Evolutionary conservation across 257 asterid species (phyloP), one percentile per base, ranked within the genome.

Genomic region (Penstemon newberryi): DNA sequence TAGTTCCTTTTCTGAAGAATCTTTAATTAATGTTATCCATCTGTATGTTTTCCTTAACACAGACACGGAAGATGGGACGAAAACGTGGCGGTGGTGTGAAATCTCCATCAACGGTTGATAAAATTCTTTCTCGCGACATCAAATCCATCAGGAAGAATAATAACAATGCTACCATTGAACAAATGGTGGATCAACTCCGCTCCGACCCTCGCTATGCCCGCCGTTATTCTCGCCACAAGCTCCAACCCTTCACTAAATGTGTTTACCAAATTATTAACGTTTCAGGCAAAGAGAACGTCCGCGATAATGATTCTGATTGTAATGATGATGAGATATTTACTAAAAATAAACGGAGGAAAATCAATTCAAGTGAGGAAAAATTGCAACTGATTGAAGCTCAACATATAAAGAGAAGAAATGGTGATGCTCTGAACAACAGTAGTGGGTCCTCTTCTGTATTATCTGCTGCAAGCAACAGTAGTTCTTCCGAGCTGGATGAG

Each of bases 121-220:
- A 79, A 41, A 62, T 66, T 9, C 93, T 92, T 39, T 77, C 78
- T 49, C 77, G 75, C 19, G 82, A 73, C 72, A 84, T 89, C 9
- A 79, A 79, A 36, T 54, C 78, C 12, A 65, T 74, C 55, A 41
- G 60, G 36, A 81, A 81, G 70, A 67, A 66, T 12, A 65, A 70
- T 49, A 70, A 67, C 7, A 58, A 65, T 41, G 69, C 75, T 10
- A 62, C 83, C 55, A 77, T 73, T 7, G 97, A 92, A 15, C 80
- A 92, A 63, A 72, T 92, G 57, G 97, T 89, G 50, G 82, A 76
- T 60, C 83, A 80, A 70, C 89, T 92, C 73, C 89, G 95, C 41
- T 63, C 87, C 38, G 61, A 78, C 76, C 75, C 82, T 5, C 74
- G 70, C 8, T 88, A 89, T n/a, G 53, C 77, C 25, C 96, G 96